phyloP scores from a whole-genome alignment of 73 alveolate species.

The Paramecium octaurelia region DNA sequence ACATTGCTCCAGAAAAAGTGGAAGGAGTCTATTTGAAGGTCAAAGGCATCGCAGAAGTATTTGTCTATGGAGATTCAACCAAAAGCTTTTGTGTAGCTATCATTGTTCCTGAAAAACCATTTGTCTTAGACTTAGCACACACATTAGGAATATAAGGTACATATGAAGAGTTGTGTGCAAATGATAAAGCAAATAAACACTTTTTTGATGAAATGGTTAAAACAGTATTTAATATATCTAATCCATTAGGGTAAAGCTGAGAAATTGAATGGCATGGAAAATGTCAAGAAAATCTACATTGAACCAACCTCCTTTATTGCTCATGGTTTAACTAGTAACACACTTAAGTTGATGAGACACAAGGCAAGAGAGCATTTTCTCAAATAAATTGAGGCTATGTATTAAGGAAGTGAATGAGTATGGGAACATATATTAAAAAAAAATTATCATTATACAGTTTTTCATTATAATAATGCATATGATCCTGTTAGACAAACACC shows the following conservation, averaged over 20 bases:
- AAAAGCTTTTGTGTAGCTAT: slow-evolving; percentile 82
- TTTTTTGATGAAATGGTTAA: slow-evolving; percentile 56
- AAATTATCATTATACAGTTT: not conserved
- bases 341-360: slow-evolving; percentile 88
- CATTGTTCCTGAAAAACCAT: slow-evolving; percentile 82
- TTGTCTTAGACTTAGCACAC: slow-evolving; percentile 63
- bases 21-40: slow-evolving; percentile 81
- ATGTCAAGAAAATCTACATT: slow-evolving; percentile 76
- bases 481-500: slow-evolving; percentile 12
- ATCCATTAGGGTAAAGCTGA: slow-evolving; percentile 55
- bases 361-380: slow-evolving; percentile 74
- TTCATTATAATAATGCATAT: not conserved
- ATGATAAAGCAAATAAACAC: not conserved
- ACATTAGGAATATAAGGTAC: slow-evolving; percentile 8
- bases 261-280: slow-evolving; percentile 82
- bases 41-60: slow-evolving; percentile 80
- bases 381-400: slow-evolving; percentile 70
- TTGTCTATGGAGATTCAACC: slow-evolving; percentile 93
- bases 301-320: slow-evolving; percentile 69
- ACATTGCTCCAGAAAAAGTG: slow-evolving; percentile 94
- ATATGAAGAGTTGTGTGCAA: slow-evolving; percentile 61
- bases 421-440: not conserved
- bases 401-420: slow-evolving; percentile 50
- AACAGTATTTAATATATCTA: not conserved
- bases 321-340: slow-evolving; percentile 81